Evolutionary conservation across 768 basidiomycete species (phyloP).

Genomic region (Leccinum broughii): DNA sequence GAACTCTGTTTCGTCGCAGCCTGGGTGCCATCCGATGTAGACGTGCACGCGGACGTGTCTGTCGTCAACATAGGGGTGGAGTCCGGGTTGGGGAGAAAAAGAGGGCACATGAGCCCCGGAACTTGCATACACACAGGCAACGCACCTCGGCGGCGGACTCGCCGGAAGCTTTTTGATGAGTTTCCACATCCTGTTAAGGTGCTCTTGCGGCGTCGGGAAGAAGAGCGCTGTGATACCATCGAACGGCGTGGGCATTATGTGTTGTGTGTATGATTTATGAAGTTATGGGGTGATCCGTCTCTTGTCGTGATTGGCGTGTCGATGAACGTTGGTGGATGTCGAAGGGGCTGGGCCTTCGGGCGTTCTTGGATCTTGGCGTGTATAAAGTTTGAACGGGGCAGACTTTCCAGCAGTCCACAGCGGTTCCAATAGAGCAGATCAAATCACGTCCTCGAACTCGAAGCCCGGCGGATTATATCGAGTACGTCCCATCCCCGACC

Average conservation of each 20-base stretch:
- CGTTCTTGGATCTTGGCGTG: neutral
- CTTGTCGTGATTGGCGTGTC: neutral
- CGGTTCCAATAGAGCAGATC: neutral
- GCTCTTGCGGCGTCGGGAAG: constrained; percentile 18
- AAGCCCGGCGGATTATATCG: neutral
- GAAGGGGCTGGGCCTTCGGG: neutral
- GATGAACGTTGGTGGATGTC: neutral
- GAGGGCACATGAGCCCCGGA: neutral
- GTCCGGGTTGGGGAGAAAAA: neutral
- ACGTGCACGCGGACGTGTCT: constrained; percentile 35
- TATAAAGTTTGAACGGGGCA: neutral
- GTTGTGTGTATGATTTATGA: neutral
- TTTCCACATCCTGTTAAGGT: constrained; percentile 28
- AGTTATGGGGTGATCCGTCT: neutral
- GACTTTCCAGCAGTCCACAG: neutral
- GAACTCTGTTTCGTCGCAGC: constrained; percentile 31
- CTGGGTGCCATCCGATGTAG: constrained; percentile 30
- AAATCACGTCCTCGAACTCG: neutral
- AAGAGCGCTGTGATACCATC: constrained; percentile 17
- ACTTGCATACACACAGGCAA: neutral
- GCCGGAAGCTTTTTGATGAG: constrained; percentile 18
- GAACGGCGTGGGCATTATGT: neutral
- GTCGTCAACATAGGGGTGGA: neutral
- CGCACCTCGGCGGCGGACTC: constrained; percentile 20
- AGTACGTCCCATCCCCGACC: neutral